Evolutionary conservation across 2,329 filamentous ascomycete genomes (phyloP).

Genomic region (Blumeria hordei): DNA sequence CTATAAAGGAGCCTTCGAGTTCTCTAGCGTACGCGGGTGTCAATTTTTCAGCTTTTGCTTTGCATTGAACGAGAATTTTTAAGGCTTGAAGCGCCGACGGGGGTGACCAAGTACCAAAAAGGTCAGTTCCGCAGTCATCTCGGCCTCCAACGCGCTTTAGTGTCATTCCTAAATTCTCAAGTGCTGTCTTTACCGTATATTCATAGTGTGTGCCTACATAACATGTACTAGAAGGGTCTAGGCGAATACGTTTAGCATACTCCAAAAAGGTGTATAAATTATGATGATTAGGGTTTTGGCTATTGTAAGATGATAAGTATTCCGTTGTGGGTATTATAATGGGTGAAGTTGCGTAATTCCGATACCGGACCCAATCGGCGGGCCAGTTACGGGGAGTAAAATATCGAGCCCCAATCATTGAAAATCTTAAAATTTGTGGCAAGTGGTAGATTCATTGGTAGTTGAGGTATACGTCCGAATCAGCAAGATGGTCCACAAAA

Average conservation of each 20-base stretch:
- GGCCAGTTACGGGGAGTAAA: too few relatives aligned
- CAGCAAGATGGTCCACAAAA: too few relatives aligned
- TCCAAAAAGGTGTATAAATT: constrained; percentile 39
- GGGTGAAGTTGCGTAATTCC: too few relatives aligned
- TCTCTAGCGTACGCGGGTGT: constrained; percentile 41
- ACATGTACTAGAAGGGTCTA: constrained; percentile 30
- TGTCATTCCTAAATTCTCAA: constrained; percentile 36
- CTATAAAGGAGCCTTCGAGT: constrained; percentile 53
- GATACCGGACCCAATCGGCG: too few relatives aligned
- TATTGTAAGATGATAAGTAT: too few relatives aligned
- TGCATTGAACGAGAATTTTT: constrained; percentile 41
- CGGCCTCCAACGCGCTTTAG: constrained; percentile 40
- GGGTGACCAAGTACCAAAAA: constrained; percentile 45
- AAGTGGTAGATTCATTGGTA: too few relatives aligned
- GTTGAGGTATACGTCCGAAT: too few relatives aligned
- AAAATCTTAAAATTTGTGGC: too few relatives aligned
- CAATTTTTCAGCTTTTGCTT: constrained; percentile 28
- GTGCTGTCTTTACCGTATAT: constrained; percentile 34
- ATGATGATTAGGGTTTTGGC: constrained; percentile 25
- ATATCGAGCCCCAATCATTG: too few relatives aligned
- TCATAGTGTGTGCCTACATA: constrained; percentile 59
- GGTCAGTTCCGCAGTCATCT: constrained; percentile 49
- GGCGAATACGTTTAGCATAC: constrained; percentile 30
- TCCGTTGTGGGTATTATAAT: too few relatives aligned
- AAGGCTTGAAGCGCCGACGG: constrained; percentile 21